A percentile compares a stretch with the other conserved stretches of the same genome.
Conservation (phyloP, 2,329 filamentous ascomycete species). For the Ophiocordyceps camponoti-leonardi region DNA sequence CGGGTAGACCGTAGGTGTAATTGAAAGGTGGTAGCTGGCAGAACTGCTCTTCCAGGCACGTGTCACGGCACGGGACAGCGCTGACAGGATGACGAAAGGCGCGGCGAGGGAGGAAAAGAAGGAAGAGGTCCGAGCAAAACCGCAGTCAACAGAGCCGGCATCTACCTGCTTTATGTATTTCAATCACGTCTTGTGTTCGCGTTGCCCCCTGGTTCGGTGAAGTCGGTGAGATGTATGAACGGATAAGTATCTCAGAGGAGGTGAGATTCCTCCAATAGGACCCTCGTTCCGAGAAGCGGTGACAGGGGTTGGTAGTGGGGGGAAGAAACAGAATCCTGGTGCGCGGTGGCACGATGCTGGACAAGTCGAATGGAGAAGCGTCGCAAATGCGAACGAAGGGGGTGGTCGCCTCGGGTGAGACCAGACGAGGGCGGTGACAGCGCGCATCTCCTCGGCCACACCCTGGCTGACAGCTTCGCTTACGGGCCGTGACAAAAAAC, state of each 20-base stretch:
- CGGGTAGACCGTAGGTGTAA: no score
- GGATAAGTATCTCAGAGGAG: neutral
- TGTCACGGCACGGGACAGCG: neutral
- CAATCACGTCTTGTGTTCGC: neutral
- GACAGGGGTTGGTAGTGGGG: neutral
- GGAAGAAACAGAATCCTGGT: neutral
- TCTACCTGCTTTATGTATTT: neutral
- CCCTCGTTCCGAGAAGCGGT: neutral
- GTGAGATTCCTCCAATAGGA: neutral
- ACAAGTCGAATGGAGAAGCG: neutral
- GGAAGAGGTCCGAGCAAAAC: neutral
- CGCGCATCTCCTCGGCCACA: no score
- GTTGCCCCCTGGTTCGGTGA: constrained; percentile 4
- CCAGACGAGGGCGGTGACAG: neutral
- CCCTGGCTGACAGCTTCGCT: neutral
- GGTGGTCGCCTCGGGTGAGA: neutral
- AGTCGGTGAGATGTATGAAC: constrained; percentile 6
- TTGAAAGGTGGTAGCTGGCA: neutral
- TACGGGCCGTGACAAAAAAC: neutral
- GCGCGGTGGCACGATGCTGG: neutral
- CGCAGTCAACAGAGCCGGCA: neutral
- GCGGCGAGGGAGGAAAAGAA: neutral
- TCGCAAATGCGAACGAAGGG: neutral
- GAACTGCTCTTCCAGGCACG: neutral
- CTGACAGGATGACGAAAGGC: neutral